Base-by-base conservation (phyloP, 805 yeast genomes). In the Teunomyces gatunensis region DNA sequence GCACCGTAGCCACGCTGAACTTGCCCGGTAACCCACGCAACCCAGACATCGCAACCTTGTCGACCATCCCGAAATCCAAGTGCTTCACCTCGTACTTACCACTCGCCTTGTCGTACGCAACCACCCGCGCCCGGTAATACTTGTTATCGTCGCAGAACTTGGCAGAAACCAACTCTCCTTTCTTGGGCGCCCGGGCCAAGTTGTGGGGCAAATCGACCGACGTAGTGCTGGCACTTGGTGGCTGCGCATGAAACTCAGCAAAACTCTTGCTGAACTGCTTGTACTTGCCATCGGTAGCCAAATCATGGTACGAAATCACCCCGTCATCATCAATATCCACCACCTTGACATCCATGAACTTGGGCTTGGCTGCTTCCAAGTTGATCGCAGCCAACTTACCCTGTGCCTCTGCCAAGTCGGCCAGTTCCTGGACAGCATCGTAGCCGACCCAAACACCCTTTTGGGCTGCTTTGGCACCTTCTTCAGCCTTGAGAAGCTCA, bases 401-500 rank as follows among this genome's bases (percentile, higher is more conserved):
- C 20, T 48, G 48, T 3, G 59, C 54, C 17, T 49, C 58, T 17
- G 49, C 62, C 44, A 58, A 64, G 47, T 64, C 68, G 2, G 61
- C 71, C 32, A 67, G 55, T 71, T 42, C 70, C 62, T 51, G 64
- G 10, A 54, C 64, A 4, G 77, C 74, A 47, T 75, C 83, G 58
- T 78, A 85, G 54, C 79, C 61, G 25, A 67, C 64, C 96, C 96
- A 89, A 5, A 88, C 41, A 12, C 95, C 95, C 54, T 74, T 62
- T 55, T 74, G 77, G 28, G 63, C 66, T 1, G 57, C 56, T 59
- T 77, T 76, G 1, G 96, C 96, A 7, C 59, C 60, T 27, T 75
- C 80, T 64, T 87, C 86, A 9, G 90, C 88, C 20, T 73, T 79
- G 39, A 70, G 64, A 27, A 89, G 73, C 47, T 79, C 81, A 28